Evolutionary conservation across 75 land plant genomes (phyloP).

Genomic region (Selaginella tamariscina): DNA sequence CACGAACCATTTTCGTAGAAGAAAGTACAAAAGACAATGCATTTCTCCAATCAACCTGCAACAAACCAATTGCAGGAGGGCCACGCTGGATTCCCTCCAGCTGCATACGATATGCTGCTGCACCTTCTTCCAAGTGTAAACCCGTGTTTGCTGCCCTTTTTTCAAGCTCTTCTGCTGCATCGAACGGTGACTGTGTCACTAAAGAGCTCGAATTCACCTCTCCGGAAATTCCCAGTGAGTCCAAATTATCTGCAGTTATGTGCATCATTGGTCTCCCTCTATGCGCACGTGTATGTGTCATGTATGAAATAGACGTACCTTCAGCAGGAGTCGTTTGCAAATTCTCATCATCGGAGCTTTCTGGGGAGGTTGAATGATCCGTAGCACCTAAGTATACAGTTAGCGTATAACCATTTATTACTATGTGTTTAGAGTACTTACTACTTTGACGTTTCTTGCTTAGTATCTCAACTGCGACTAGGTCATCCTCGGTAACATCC

Average conservation of each 20-base stretch:
- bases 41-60: conserved; percentile 49
- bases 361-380: not conserved
- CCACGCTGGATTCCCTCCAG: conserved; percentile 79
- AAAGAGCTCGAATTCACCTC: conserved; percentile 21
- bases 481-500: not conserved
- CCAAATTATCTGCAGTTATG: conserved; percentile 13
- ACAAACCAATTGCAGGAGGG: conserved; percentile 74
- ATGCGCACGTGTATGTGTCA: conserved; percentile 18
- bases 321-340: conserved; percentile 25
- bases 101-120: conserved; percentile 89
- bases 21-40: conserved; percentile 46
- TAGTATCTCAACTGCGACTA: not conserved
- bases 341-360: conserved; percentile 13
- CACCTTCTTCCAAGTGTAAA: conserved; percentile 82
- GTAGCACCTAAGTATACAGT: no score
- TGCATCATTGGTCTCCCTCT: conserved; percentile 19
- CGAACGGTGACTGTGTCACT: conserved; percentile 39
- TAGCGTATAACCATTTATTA: no score
- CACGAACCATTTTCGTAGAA: conserved; percentile 53
- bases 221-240: no score
- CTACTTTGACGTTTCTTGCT: not conserved
- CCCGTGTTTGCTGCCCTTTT: conserved; percentile 74
- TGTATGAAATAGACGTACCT: not conserved
- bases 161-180: conserved; percentile 80
- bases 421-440: no score